A percentile compares a stretch with the other conserved stretches of the same genome.
These are phyloP conservation scores for Colletotrichum gloeosporioides DNA, from an alignment of 2,329 filamentous ascomycete species.

Conservation along the genomic window DNA sequence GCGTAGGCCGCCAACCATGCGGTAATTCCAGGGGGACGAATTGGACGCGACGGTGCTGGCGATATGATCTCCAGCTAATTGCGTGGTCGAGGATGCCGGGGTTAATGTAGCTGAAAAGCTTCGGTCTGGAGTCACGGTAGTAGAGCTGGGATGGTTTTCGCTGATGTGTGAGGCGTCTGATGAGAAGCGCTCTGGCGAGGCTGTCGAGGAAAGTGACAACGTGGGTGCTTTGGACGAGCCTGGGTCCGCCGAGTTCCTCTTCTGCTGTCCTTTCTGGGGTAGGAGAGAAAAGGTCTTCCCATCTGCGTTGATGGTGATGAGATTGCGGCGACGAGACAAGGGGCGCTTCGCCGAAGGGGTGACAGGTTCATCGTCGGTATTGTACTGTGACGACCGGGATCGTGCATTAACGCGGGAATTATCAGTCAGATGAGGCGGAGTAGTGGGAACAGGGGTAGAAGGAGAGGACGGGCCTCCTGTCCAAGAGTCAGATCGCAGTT, in stretches of 20 bases:
- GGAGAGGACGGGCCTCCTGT: conserved; percentile 35
- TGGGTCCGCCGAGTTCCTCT: not conserved
- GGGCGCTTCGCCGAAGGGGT: conserved; percentile 32
- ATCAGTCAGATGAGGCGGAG: conserved; percentile 42
- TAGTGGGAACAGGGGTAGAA: conserved; percentile 40
- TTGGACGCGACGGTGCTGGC: conserved; percentile 19
- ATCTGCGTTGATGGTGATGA: conserved; percentile 59
- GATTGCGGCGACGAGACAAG: conserved; percentile 45
- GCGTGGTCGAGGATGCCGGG: conserved; percentile 37
- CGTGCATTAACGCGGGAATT: conserved; percentile 43
- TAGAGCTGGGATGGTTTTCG: conserved; percentile 52
- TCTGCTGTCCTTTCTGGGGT: conserved; percentile 29
- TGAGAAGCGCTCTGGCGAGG: conserved; percentile 55
- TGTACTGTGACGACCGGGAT: conserved; percentile 24
- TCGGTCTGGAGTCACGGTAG: conserved; percentile 51
- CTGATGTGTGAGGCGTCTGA: conserved; percentile 46
- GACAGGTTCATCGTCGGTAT: conserved; percentile 21
- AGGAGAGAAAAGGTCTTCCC: conserved; percentile 62
- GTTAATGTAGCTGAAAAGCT: conserved; percentile 40
- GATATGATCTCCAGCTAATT: conserved; percentile 38
- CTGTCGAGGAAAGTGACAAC: conserved; percentile 51
- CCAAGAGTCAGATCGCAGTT: conserved; percentile 40
- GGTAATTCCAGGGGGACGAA: conserved; percentile 57
- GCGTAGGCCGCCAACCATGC: conserved; percentile 59
- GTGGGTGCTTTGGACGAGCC: conserved; percentile 43